Percentiles rank a stretch among this genome's conserved stretches.
These are phyloP conservation scores for Amylocarpus encephaloides DNA, from an alignment of 2,329 filamentous ascomycete genomes.

Conservation along the genomic window DNA sequence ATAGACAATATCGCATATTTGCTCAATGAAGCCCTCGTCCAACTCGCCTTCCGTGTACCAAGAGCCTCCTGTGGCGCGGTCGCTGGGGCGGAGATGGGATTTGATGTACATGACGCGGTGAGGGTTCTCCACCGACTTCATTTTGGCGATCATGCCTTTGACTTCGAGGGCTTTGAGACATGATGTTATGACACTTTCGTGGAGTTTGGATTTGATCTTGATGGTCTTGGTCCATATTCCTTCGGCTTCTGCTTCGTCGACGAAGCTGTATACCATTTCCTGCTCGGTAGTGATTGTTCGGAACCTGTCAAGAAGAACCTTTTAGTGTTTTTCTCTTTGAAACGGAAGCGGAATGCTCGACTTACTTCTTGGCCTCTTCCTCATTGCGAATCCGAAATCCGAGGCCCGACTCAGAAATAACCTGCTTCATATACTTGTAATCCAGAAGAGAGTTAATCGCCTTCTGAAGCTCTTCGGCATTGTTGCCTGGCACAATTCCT, in stretches of 20 bases:
- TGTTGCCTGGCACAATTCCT: constrained; percentile 50
- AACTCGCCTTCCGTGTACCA: constrained; percentile 93
- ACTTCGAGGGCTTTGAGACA: constrained; percentile 77
- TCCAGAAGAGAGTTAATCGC: constrained; percentile 53
- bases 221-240: constrained; percentile 90
- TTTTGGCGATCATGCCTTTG: constrained; percentile 76
- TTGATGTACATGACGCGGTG: constrained; percentile 97
- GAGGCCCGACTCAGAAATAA: constrained; percentile 39
- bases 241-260: constrained; percentile 77
- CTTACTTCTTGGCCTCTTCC: constrained; percentile 56
- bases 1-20: constrained; percentile 66
- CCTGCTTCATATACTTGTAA: constrained; percentile 52
- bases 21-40: constrained; percentile 81
- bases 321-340: background rate
- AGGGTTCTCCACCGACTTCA: constrained; percentile 87
- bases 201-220: constrained; percentile 71
- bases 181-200: constrained; percentile 75
- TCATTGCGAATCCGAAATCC: constrained; percentile 53
- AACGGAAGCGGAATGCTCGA: background rate
- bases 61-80: constrained; percentile 85
- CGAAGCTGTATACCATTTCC: constrained; percentile 77
- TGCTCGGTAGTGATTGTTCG: constrained; percentile 65
- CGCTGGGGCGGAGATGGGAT: constrained; percentile 72
- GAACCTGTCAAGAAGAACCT: constrained; percentile 39
- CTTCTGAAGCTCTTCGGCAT: constrained; percentile 47